Percentiles rank a stretch among this genome's conserved stretches.
Evolutionary conservation across 352 stramenopile species (phyloP).

Genomic region (Plasmopara halstedii): DNA sequence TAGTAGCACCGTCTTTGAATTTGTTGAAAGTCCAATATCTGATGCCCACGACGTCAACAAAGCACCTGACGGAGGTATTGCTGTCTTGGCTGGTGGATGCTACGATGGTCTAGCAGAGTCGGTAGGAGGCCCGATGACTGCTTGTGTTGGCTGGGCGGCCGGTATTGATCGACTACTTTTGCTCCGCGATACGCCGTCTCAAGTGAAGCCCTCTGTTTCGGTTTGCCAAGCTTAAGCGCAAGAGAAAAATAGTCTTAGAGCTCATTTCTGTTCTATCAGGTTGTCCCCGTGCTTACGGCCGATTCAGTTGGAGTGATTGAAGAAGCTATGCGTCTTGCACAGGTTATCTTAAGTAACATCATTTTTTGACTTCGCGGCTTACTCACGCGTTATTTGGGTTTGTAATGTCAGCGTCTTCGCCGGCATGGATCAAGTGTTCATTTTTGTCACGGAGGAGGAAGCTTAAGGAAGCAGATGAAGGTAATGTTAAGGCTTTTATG

Average conservation of each 20-base stretch:
- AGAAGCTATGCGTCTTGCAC: conserved; percentile 53
- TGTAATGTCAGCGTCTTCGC: conserved; percentile 38
- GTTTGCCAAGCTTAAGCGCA: conserved; percentile 15
- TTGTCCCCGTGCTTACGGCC: conserved; percentile 54
- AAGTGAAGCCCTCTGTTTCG: conserved; percentile 33
- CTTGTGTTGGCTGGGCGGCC: conserved; percentile 81
- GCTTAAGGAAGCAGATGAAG: conserved; percentile 89
- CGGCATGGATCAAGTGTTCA: conserved; percentile 59
- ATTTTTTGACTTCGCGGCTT: not conserved
- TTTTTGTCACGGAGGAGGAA: conserved; percentile 69
- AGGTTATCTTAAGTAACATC: conserved; percentile 18
- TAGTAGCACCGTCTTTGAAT: conserved; percentile 86
- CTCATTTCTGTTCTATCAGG: conserved; percentile 22
- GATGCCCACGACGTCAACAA: conserved; percentile 4
- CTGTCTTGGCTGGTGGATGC: conserved; percentile 75
- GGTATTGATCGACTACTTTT: conserved; percentile 74
- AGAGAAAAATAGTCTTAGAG: conserved; percentile 1
- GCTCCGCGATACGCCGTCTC: conserved; percentile 29
- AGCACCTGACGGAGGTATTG: conserved; percentile 40
- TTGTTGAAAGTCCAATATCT: conserved; percentile 45
- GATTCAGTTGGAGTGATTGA: conserved; percentile 42
- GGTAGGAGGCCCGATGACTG: conserved; percentile 45
- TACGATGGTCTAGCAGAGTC: conserved; percentile 72
- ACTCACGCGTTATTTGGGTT: not conserved
- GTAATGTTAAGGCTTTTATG: conserved; percentile 13